Evolutionary conservation across 2,329 filamentous ascomycete genomes (phyloP).

Genomic region (Graphiopsis chlorocephala): DNA sequence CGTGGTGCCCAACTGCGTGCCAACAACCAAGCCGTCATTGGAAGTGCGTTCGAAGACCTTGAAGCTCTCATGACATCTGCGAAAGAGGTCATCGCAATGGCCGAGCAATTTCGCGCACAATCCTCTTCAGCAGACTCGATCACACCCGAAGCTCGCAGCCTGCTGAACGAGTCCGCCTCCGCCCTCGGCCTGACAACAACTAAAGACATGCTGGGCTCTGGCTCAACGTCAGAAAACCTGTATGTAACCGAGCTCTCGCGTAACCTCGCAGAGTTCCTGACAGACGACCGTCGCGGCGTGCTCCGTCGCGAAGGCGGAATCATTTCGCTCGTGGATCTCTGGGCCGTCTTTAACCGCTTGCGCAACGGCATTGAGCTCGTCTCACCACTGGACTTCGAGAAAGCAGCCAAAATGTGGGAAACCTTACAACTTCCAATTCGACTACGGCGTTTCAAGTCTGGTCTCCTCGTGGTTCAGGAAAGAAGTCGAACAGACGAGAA

Average conservation of each 20-base stretch:
- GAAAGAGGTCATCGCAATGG: slow-evolving; percentile 91
- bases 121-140: slow-evolving; percentile 39
- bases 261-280: slow-evolving; percentile 83
- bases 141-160: slow-evolving; percentile 66
- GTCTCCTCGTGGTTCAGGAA: slow-evolving; percentile 89
- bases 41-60: slow-evolving; percentile 90
- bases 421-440: slow-evolving; percentile 81
- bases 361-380: slow-evolving; percentile 92
- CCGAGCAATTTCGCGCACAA: slow-evolving; percentile 79
- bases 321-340: slow-evolving; percentile 84
- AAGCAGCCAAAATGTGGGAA: slow-evolving; percentile 85
- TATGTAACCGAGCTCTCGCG: slow-evolving; percentile 86
- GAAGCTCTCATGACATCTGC: slow-evolving; percentile 97
- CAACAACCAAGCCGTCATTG: slow-evolving; percentile 91
- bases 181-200: slow-evolving; percentile 89
- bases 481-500: slow-evolving; percentile 86
- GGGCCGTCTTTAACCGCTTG: slow-evolving; percentile 91
- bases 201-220: slow-evolving; percentile 85
- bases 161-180: slow-evolving; percentile 77
- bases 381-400: slow-evolving; percentile 86
- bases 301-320: slow-evolving; percentile 80
- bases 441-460: slow-evolving; percentile 84
- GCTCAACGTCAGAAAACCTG: slow-evolving; percentile 70
- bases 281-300: slow-evolving; percentile 76
- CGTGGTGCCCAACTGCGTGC: slow-evolving; percentile 79